A percentile compares a stretch with the other conserved stretches of the same genome.
Conservation (phyloP, 768 basidiomycete species). For the Clavulina sp. region DNA sequence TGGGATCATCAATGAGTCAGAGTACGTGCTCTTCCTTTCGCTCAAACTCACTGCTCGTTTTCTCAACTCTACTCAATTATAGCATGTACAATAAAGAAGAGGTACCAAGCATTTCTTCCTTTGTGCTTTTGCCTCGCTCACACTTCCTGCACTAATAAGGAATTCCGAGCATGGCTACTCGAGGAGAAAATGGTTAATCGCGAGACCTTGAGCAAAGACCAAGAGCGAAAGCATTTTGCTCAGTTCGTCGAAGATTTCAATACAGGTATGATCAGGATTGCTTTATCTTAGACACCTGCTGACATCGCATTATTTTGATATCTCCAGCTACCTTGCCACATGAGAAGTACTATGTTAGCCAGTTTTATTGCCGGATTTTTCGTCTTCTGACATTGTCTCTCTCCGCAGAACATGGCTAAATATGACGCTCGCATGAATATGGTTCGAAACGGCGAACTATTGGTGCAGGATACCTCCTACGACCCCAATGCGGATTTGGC, state of each 20-base stretch:
- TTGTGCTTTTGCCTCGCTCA: not conserved
- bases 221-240: slow-evolving; percentile 69
- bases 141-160: slow-evolving; percentile 20
- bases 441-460: slow-evolving; percentile 63
- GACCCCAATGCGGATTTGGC: slow-evolving; percentile 75
- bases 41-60: not conserved
- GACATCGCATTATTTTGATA: not conserved
- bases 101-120: slow-evolving; percentile 11
- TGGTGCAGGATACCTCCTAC: slow-evolving; percentile 53
- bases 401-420: slow-evolving; percentile 42
- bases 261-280: slow-evolving; percentile 56
- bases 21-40: slow-evolving; percentile 35
- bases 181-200: slow-evolving; percentile 87
- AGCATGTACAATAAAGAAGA: slow-evolving; percentile 66
- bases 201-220: slow-evolving; percentile 72
- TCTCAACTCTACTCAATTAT: not conserved
- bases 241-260: slow-evolving; percentile 55
- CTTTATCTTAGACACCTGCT: not conserved
- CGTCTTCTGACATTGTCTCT: not conserved
- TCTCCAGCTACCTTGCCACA: slow-evolving; percentile 70
- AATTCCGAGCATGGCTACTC: slow-evolving; percentile 85
- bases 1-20: slow-evolving; percentile 67
- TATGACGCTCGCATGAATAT: slow-evolving; percentile 76
- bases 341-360: slow-evolving; percentile 63
- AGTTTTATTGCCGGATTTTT: not conserved